Conservation (phyloP, 2,329 filamentous ascomycete species). For the Phialophora verrucosa region DNA sequence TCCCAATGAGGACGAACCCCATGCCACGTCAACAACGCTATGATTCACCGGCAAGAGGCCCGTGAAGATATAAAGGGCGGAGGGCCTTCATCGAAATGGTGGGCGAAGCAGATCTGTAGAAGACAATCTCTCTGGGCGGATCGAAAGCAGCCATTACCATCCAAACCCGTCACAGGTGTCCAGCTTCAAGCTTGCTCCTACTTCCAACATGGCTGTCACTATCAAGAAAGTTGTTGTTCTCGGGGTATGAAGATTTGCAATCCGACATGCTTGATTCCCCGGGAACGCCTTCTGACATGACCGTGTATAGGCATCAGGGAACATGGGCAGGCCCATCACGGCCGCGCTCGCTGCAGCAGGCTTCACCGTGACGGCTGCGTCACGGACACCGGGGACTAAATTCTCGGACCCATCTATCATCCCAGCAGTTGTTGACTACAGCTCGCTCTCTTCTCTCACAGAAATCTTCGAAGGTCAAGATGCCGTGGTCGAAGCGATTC, state of each 20-base stretch:
- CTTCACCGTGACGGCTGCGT: constrained; percentile 39
- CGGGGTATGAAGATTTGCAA: constrained; percentile 16
- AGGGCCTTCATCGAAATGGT: not conserved
- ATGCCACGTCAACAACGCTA: constrained; percentile 6
- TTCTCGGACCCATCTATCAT: constrained; percentile 36
- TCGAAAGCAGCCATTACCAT: not conserved
- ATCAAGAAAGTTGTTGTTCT: constrained; percentile 28
- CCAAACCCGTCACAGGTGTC: not conserved
- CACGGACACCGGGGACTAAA: constrained; percentile 29
- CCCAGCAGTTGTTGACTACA: constrained; percentile 41
- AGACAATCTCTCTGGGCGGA: not conserved
- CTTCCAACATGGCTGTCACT: constrained; percentile 12
- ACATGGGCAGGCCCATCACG: constrained; percentile 24
- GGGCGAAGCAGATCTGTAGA: not conserved
- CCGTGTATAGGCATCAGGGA: constrained; percentile 10
- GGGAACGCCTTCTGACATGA: not conserved
- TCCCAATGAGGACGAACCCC: constrained; percentile 7
- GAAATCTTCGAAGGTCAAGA: constrained; percentile 42
- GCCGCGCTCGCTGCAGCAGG: constrained; percentile 32
- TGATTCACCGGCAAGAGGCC: not conserved
- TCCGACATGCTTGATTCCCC: not conserved
- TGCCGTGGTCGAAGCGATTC: constrained; percentile 39
- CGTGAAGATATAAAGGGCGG: not conserved
- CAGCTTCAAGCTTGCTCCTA: not conserved
- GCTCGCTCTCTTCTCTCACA: constrained; percentile 35